Base-by-base conservation (phyloP, 148 eudicot species). In the Pharnaceum exiguum region DNA sequence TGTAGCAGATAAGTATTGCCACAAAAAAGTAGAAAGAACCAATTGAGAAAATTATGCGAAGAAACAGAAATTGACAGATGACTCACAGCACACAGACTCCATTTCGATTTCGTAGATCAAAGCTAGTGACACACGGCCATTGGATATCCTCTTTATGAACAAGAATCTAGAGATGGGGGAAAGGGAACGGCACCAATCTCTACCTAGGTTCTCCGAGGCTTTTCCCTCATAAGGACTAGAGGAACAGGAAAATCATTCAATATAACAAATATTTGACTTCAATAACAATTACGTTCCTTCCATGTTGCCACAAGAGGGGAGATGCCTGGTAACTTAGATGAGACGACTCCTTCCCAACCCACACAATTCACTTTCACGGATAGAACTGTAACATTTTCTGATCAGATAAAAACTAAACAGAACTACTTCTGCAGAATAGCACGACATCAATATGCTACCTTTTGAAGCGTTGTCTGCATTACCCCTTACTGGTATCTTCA, bases 401-500 rank as follows among this genome's bases (percentile, higher is more conserved):
- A n/a, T n/a, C n/a, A n/a, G n/a, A n/a, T n/a, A n/a, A 63, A 12
- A 42, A 53, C 9, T 33, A 55, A 38, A n/a, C n/a, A 30, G 37
- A 15, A 21, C 30, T 2, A 53, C 29, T 24, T 17, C 18, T 32
- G 25, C 52, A 43, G 10, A 33, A 28, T 36, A 40, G 27, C 22
- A 19, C 43, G 18, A 27, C 45, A 49, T 36, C 47, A 0, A 46
- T 23, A 58, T 11, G 27, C 57, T 75, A 91, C 98, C 98, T 83
- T 65, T 70, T 16, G 81, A 66, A 46, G 77, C 67, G 37, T 75
- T 76, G 67, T 76, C 67, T 27, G 75, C 40, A 38, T 26, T 49
- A 38, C 48, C 72, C 67, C 55, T 71, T 52, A 91, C 94, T 33
- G 98, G 96, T 67, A 91, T 83, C 65, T 87, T 83, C 80, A 91